Percentiles rank a stretch among this genome's conserved stretches.
These are phyloP conservation scores for Aspergillus bridgeri DNA, from an alignment of 495 filamentous ascomycete genomes.

Conservation along the genomic window DNA sequence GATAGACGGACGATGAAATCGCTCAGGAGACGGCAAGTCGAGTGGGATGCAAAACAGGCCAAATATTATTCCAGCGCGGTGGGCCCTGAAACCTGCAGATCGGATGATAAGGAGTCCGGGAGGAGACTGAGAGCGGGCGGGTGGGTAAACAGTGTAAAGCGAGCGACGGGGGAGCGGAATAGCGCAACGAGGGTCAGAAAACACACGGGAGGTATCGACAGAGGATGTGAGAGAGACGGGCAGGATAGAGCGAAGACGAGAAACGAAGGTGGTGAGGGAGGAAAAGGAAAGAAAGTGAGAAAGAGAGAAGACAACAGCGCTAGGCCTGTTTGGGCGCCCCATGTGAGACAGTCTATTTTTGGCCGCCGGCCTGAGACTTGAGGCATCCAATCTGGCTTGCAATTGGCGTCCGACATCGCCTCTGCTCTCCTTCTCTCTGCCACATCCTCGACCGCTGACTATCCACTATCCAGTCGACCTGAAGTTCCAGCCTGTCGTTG, in stretches of 20 bases:
- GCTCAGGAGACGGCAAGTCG: background rate
- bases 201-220: background rate
- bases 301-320: background rate
- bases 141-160: constrained; percentile 23
- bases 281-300: background rate
- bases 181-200: background rate
- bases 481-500: background rate
- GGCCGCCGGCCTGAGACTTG: background rate
- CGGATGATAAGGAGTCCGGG: constrained; percentile 16
- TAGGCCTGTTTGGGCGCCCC: constrained; percentile 9
- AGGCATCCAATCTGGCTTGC: background rate
- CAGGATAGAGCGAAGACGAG: constrained; percentile 7
- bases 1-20: background rate
- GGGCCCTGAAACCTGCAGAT: constrained; percentile 20
- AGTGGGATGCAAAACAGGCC: background rate
- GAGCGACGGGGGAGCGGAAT: constrained; percentile 17
- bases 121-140: constrained; percentile 10
- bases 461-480: too few relatives aligned
- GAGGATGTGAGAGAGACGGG: background rate
- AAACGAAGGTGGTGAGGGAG: constrained; percentile 4
- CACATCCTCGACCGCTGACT: too few relatives aligned
- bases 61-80: constrained; percentile 7
- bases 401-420: too few relatives aligned
- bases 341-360: constrained; percentile 30
- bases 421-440: too few relatives aligned